Evolutionary conservation across 2,329 filamentous ascomycete genomes (phyloP), one percentile per base, ranked within the genome.

Genomic region (Colletotrichum sublineola): DNA sequence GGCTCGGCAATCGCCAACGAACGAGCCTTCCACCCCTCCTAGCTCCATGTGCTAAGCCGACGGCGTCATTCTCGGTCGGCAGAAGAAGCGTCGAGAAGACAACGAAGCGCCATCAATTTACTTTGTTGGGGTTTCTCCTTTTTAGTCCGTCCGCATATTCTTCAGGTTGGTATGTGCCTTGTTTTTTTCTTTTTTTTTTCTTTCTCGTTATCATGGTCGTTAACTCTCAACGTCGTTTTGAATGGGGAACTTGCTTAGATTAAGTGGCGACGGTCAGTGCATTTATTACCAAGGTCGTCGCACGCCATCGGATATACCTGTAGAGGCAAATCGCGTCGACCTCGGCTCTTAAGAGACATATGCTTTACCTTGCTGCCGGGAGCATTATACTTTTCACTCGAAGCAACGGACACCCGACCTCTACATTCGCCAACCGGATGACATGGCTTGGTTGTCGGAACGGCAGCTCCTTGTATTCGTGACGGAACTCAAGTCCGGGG

Each of bases 11-110:
- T 68, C 69, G 65, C 38, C 52, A 63, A 58, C 53, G 44, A 52
- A 68, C 65, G 68, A 68, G 50, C 68, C 57, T 56, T 50, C 31
- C 12, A 40, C n/a, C 24, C 33, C 40, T 36, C 46, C 40, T 60
- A 46, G 42, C 7, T 44, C 20, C 20, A 18, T 31, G 53, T 44
- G 52, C 65, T 53, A 68, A 63, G n/a, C 15, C 31, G 65, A 40
- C 52, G 65, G 69, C 58, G 69, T 48, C 31, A 58, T 50, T 42
- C 52, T 60, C 58, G 58, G 58, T 20, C 29, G 52, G 38, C 29
- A 63, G 58, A 63, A 60, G 68, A 71, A 71, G 65, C 68, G 58
- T 71, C 65, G 68, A 71, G 68, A 71, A 71, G 57, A 52, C 55
- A 15, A 68, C 38, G 42, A 55, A 58, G 52, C 52, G 44, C 36